These are phyloP conservation scores for Boletus subcaerulescens DNA, from an alignment of 768 basidiomycete species.

Conservation along the genomic window DNA sequence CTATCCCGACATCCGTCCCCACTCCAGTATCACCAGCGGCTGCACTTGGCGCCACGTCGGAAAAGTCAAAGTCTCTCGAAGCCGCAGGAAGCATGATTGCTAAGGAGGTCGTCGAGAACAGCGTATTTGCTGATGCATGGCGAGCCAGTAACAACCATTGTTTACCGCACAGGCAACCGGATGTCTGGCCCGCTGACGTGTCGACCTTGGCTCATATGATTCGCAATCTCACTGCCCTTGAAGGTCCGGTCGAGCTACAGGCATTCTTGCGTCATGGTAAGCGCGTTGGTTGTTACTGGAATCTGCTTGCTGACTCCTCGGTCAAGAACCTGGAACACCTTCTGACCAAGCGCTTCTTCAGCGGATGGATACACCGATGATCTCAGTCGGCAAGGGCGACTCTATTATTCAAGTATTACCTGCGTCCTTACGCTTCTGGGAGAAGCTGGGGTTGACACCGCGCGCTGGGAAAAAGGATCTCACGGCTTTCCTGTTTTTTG, in stretches of 20 bases:
- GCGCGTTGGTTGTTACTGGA: slow-evolving; percentile 3
- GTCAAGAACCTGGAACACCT: not conserved
- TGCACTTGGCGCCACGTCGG: slow-evolving; percentile 56
- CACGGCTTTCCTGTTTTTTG: slow-evolving; percentile 64
- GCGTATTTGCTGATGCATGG: slow-evolving; percentile 68
- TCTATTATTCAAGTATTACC: slow-evolving; percentile 68
- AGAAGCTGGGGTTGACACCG: slow-evolving; percentile 75
- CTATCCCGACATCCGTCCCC: slow-evolving; percentile 55
- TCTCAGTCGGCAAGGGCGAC: slow-evolving; percentile 66
- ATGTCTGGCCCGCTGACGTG: slow-evolving; percentile 62
- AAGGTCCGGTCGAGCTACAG: slow-evolving; percentile 42
- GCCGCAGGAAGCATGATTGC: slow-evolving; percentile 61
- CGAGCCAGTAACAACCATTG: slow-evolving; percentile 35
- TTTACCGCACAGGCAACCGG: slow-evolving; percentile 20
- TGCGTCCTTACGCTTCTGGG: slow-evolving; percentile 78
- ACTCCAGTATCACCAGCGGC: slow-evolving; percentile 86
- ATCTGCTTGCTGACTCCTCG: not conserved
- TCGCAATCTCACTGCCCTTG: slow-evolving; percentile 32
- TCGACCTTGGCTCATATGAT: slow-evolving; percentile 40
- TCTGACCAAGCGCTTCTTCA: slow-evolving; percentile 20
- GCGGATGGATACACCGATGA: slow-evolving; percentile 49
- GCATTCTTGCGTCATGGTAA: slow-evolving; percentile 43
- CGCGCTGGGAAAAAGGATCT: slow-evolving; percentile 70
- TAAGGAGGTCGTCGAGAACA: slow-evolving; percentile 71
- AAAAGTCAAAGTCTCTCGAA: slow-evolving; percentile 67